Conservation (phyloP, 1,139 yeast genomes). For the Yamadazyma spencermartinsiae region DNA sequence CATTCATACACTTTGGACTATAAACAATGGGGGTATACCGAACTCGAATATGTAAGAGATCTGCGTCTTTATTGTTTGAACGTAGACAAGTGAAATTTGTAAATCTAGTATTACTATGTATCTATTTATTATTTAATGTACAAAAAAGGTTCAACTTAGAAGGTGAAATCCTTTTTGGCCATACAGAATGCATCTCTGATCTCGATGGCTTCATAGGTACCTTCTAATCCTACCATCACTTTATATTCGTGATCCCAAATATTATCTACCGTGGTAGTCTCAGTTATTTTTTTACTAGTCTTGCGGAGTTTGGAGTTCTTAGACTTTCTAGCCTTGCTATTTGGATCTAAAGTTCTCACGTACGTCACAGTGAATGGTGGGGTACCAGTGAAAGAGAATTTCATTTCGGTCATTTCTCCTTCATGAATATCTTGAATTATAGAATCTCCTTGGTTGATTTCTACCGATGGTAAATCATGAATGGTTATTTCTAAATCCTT, state of each 20-base stretch:
- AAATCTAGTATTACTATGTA: slow-evolving; percentile 1
- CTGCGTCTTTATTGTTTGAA: slow-evolving; percentile 1
- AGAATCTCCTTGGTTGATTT: slow-evolving; percentile 73
- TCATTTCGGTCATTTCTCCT: slow-evolving; percentile 79
- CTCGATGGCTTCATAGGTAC: slow-evolving; percentile 90
- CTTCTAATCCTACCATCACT: slow-evolving; percentile 80
- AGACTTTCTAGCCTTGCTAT: slow-evolving; percentile 20
- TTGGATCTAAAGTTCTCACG: slow-evolving; percentile 50
- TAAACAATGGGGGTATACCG: slow-evolving; percentile 7
- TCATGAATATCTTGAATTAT: slow-evolving; percentile 81
- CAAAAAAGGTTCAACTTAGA: slow-evolving; percentile 2
- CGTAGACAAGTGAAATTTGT: slow-evolving; percentile 2
- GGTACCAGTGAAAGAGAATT: slow-evolving; percentile 64
- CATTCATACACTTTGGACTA: slow-evolving; percentile 5
- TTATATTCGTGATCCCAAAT: slow-evolving; percentile 69
- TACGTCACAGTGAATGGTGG: slow-evolving; percentile 71
- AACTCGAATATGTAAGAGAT: slow-evolving; percentile 6
- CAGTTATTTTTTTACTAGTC: slow-evolving; percentile 52
- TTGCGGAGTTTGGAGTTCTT: slow-evolving; percentile 17
- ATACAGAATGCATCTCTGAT: slow-evolving; percentile 80
- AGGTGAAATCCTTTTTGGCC: slow-evolving; percentile 35
- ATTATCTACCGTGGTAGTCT: slow-evolving; percentile 71
- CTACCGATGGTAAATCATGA: slow-evolving; percentile 90
- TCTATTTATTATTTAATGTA: slow-evolving; percentile 5
- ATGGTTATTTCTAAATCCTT: slow-evolving; percentile 53